A percentile compares a stretch with the other conserved stretches of the same genome.
These are phyloP conservation scores for Didymellaceae sp. DNA, from an alignment of 2,329 filamentous ascomycete genomes.

Conservation along the genomic window DNA sequence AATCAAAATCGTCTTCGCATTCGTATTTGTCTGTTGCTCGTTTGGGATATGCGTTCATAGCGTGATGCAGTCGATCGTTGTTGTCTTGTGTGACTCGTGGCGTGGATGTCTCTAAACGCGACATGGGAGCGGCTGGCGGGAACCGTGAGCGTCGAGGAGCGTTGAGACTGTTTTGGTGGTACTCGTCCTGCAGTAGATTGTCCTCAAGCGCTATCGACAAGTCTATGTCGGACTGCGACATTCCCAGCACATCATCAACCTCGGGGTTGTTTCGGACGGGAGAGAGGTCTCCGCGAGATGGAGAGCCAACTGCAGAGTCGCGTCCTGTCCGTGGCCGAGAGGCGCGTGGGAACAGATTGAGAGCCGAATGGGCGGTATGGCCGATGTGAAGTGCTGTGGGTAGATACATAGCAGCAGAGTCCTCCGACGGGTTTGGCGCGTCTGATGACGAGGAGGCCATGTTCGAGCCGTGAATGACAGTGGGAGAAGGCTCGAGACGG, in stretches of 20 bases:
- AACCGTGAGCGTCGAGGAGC: not conserved
- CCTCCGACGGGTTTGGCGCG: not conserved
- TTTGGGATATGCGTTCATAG: slow-evolving; percentile 20
- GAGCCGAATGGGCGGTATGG: no score
- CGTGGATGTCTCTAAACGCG: not conserved
- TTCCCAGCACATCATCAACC: not conserved
- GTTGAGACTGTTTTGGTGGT: not conserved
- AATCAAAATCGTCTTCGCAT: slow-evolving; percentile 17
- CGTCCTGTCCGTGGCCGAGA: slow-evolving; percentile 1
- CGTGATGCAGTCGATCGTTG: not conserved
- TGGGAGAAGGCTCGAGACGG: not conserved
- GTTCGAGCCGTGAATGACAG: slow-evolving; percentile 1
- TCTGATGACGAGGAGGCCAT: not conserved
- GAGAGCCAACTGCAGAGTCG: slow-evolving; percentile 14
- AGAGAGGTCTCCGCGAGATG: slow-evolving; percentile 7
- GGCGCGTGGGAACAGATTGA: slow-evolving; percentile 1
- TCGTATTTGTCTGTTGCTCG: slow-evolving; percentile 30
- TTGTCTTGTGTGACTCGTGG: not conserved
- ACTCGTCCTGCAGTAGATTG: slow-evolving; percentile 12
- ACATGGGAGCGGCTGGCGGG: not conserved
- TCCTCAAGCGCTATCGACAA: slow-evolving; percentile 20
- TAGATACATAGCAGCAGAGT: no score
- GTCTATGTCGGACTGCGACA: slow-evolving; percentile 10
- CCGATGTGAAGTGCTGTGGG: no score
- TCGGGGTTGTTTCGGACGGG: not conserved